phyloP scores from a whole-genome alignment of 2,329 filamentous ascomycete species.

The Diaporthe sp. region DNA sequence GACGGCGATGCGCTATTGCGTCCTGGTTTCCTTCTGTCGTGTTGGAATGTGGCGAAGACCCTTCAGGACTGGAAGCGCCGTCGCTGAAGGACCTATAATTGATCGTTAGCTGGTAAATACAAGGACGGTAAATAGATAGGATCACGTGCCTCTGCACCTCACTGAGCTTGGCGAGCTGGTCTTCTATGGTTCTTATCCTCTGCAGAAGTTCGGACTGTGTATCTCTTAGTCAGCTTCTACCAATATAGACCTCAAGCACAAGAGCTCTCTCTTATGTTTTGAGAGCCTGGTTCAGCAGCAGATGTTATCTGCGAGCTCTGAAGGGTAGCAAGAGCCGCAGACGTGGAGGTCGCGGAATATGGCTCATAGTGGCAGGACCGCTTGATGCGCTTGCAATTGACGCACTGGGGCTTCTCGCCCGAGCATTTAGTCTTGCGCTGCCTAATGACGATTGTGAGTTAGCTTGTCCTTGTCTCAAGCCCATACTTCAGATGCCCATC shows the following conservation, averaged over 20 bases:
- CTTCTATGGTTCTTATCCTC: constrained; percentile 14
- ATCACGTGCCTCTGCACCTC: not conserved
- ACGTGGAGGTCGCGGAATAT: constrained; percentile 1
- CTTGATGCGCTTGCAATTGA: constrained; percentile 18
- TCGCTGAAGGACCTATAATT: not conserved
- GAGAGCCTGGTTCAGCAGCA: not conserved
- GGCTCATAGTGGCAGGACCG: constrained; percentile 10
- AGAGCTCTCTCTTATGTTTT: not conserved
- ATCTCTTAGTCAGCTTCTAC: not conserved
- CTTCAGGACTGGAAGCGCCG: not conserved
- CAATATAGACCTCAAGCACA: not conserved
- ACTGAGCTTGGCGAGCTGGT: not conserved
- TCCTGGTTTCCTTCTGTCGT: not conserved
- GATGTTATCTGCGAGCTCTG: constrained; percentile 1
- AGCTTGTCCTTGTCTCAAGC: no score
- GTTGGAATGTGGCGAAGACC: not conserved
- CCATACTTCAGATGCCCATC: not conserved
- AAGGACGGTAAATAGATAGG: no score
- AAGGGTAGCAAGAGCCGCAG: not conserved
- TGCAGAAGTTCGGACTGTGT: constrained; percentile 7
- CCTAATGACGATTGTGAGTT: not conserved
- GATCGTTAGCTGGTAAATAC: not conserved
- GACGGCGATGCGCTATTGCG: not conserved
- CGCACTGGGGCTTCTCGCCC: constrained; percentile 11
- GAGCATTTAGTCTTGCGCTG: constrained; percentile 13